Evolutionary conservation across 352 stramenopile genomes (phyloP).

Genomic region (Phytophthora pini): DNA sequence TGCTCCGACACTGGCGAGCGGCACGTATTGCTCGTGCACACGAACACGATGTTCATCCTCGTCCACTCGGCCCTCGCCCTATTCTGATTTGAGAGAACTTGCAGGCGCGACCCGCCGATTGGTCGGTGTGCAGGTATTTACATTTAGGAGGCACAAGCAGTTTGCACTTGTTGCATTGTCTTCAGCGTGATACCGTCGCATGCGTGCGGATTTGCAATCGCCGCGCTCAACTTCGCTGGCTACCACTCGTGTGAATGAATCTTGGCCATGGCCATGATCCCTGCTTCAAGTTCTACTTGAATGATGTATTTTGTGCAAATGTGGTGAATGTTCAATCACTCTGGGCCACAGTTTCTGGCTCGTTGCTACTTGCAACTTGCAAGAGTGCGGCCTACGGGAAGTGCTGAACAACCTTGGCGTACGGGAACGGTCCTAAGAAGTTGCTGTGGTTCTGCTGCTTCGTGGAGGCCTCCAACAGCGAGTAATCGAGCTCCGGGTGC

Average conservation of each 20-base stretch:
- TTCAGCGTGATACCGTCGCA: conserved; percentile 23
- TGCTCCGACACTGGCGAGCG: conserved; percentile 79
- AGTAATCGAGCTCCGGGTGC: conserved; percentile 67
- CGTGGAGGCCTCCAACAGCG: conserved; percentile 66
- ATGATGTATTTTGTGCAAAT: too few relatives aligned
- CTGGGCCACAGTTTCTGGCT: too few relatives aligned
- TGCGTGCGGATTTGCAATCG: conserved; percentile 22
- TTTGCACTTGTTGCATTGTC: conserved; percentile 6
- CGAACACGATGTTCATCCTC: conserved; percentile 81
- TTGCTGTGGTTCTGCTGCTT: conserved; percentile 74
- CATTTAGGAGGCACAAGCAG: conserved; percentile 12
- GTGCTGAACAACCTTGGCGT: conserved; percentile 64
- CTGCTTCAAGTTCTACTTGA: too few relatives aligned
- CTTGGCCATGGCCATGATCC: too few relatives aligned
- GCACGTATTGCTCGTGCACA: conserved; percentile 89
- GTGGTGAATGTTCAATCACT: too few relatives aligned
- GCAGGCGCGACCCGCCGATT: conserved; percentile 15
- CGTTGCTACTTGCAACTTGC: too few relatives aligned
- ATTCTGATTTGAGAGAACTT: conserved; percentile 28
- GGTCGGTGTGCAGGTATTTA: conserved; percentile 25
- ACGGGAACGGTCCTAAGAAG: conserved; percentile 80
- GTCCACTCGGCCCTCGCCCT: background rate
- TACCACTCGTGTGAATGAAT: too few relatives aligned
- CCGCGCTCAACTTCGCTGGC: too few relatives aligned
- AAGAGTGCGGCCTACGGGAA: conserved; percentile 29